Conservation (phyloP, 2,329 filamentous ascomycete genomes). For the Ustulina deusta region DNA sequence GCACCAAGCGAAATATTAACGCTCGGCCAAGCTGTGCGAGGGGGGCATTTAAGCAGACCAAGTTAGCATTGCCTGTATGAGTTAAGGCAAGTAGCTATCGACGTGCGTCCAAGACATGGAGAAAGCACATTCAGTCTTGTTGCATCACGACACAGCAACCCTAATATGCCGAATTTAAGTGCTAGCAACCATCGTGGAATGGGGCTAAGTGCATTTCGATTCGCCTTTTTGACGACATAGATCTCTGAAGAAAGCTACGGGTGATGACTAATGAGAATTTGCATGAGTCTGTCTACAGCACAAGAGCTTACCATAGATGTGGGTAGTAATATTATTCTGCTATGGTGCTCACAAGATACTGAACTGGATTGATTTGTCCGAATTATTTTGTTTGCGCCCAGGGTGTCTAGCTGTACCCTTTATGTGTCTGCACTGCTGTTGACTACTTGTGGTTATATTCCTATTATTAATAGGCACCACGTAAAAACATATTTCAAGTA, state of each 20-base stretch:
- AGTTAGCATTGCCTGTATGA: slow-evolving; percentile 13
- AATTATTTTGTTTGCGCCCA: neutral
- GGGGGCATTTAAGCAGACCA: neutral
- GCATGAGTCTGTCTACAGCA: slow-evolving; percentile 15
- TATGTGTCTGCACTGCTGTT: neutral
- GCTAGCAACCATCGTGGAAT: slow-evolving; percentile 12
- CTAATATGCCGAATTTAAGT: slow-evolving; percentile 2
- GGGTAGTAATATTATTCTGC: slow-evolving; percentile 16
- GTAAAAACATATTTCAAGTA: neutral
- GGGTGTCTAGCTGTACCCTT: neutral
- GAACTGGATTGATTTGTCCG: neutral
- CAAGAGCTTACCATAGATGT: slow-evolving; percentile 5
- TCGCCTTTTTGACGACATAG: slow-evolving; percentile 20
- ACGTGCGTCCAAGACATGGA: slow-evolving; percentile 1
- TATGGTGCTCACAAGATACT: slow-evolving; percentile 8
- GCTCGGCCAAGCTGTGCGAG: slow-evolving; percentile 8
- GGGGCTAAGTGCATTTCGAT: slow-evolving; percentile 20
- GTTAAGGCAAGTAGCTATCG: slow-evolving; percentile 6
- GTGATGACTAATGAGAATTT: slow-evolving; percentile 28
- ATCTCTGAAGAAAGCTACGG: slow-evolving; percentile 26
- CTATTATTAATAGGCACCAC: too few species aligned
- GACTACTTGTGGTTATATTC: neutral
- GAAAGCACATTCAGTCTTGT: neutral
- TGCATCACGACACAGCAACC: slow-evolving; percentile 1
- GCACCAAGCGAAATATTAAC: neutral